These are phyloP conservation scores for Friedmanniomyces simplex DNA, from an alignment of 495 filamentous ascomycete genomes.

Conservation along the genomic window DNA sequence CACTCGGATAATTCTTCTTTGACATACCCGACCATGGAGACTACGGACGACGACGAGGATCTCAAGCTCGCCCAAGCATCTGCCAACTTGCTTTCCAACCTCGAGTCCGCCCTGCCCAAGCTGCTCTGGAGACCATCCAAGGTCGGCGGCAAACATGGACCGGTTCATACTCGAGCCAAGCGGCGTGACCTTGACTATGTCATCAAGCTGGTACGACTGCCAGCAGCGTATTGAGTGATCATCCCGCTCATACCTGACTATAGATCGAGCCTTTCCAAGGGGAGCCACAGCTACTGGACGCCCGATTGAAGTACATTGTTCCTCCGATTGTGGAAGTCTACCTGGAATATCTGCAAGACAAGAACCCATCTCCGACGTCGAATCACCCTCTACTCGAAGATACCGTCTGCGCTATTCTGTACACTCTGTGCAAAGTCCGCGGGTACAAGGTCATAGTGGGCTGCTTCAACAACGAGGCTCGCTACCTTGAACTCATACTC, in stretches of 20 bases:
- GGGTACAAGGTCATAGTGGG: slow-evolving; percentile 84
- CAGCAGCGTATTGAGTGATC: not conserved
- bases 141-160: not conserved
- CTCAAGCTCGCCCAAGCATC: slow-evolving; percentile 28
- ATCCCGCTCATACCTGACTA: slow-evolving; percentile 16
- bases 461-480: slow-evolving; percentile 82
- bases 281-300: slow-evolving; percentile 90
- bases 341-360: slow-evolving; percentile 47
- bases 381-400: slow-evolving; percentile 28
- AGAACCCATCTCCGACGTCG: not conserved
- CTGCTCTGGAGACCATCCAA: slow-evolving; percentile 20
- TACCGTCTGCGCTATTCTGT: slow-evolving; percentile 68
- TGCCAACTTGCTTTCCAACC: slow-evolving; percentile 19
- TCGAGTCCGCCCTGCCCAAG: slow-evolving; percentile 20
- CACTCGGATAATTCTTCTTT: not conserved
- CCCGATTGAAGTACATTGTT: slow-evolving; percentile 64
- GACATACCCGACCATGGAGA: slow-evolving; percentile 1
- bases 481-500: slow-evolving; percentile 67
- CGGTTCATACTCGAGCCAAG: slow-evolving; percentile 21
- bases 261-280: slow-evolving; percentile 92
- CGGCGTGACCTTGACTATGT: slow-evolving; percentile 23
- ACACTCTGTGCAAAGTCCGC: slow-evolving; percentile 87
- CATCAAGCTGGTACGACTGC: slow-evolving; percentile 22
- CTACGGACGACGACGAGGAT: slow-evolving; percentile 28
- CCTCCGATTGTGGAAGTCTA: slow-evolving; percentile 63